These are phyloP conservation scores for Linum tenue DNA, from an alignment of 345 rosid species.

Conservation along the genomic window DNA sequence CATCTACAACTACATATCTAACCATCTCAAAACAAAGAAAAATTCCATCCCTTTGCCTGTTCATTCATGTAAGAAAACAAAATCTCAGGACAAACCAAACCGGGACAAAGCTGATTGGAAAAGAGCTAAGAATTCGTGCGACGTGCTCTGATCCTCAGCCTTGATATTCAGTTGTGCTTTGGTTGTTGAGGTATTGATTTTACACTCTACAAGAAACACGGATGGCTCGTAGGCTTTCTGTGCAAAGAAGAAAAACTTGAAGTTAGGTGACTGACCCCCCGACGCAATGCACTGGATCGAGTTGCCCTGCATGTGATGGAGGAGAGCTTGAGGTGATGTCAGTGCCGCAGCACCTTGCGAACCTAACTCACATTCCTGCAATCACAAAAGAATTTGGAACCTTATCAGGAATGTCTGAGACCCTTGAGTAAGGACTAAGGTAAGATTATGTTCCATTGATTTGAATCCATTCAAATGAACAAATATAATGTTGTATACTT, in stretches of 20 bases:
- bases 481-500: too few relatives aligned
- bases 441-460: too few relatives aligned
- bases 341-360: conserved; percentile 67
- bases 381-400: not conserved
- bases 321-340: conserved; percentile 63
- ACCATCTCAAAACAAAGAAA: not conserved
- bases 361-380: conserved; percentile 57
- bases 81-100: conserved; percentile 35
- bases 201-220: conserved; percentile 65
- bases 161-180: conserved; percentile 70
- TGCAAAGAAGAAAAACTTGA: conserved; percentile 90
- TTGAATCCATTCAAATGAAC: too few relatives aligned
- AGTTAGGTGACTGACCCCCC: conserved; percentile 83
- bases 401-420: not conserved
- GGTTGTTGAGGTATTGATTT: conserved; percentile 69
- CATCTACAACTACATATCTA: conserved; percentile 15
- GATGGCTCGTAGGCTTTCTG: conserved; percentile 68
- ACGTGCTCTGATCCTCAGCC: conserved; percentile 70
- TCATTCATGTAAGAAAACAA: too few relatives aligned
- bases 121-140: conserved; percentile 45
- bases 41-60: too few relatives aligned
- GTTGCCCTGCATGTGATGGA: conserved; percentile 74
- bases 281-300: conserved; percentile 90
- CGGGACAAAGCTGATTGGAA: conserved; percentile 64
- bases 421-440: too few relatives aligned